Base-by-base conservation (phyloP, 495 filamentous ascomycete species). In the Bacidia gigantensis region DNA sequence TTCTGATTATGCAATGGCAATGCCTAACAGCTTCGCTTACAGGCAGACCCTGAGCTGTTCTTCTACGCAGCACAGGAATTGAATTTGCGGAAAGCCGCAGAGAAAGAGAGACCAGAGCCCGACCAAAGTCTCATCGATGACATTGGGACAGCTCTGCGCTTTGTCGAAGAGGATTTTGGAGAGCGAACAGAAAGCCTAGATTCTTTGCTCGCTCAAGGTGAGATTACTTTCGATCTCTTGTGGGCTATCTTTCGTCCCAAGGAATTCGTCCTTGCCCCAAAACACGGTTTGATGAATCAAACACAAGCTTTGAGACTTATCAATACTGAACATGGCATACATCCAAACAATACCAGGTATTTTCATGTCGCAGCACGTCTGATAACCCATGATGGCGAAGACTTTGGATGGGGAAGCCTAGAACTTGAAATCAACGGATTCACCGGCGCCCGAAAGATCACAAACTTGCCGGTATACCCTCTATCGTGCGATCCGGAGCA, bases 161-260 rank as follows among this genome's bases (percentile, higher is more conserved):
- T 47, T 24, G 42, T 60, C 1, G 48, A 50, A 3, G 59, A 61
- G 32, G 46, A 60, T n/a, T 53, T 53, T 38, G 59, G 59, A 1
- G 35, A n/a, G 22, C 49, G 45, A 20, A 54, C 60, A 21, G 50
- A 49, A 9, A 60, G 54, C 39, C 26, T 61, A 50, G 43, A 43
- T 11, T 52, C 51, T 11, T 29, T 61, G 26, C 48, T 59, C n/a
- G 38, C 53, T 2, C 40, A 29, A 12, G 51, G 47, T 20, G 41
- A 57, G 32, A 56, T 57, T 35, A 53, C 56, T 12, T 61, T 54
- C 35, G 48, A 46, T 3, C 44, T 61, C 1, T 46, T 61, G 2
- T 61, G 58, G 58, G 49, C 58, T 10, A 24, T 61, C 2, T 61
- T 56, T 26, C 54, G 41, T n/a, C 58, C 58, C 9, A n/a, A n/a